phyloP scores from a whole-genome alignment of 2,329 filamentous ascomycete genomes.

The Leptodontidium sp. region DNA sequence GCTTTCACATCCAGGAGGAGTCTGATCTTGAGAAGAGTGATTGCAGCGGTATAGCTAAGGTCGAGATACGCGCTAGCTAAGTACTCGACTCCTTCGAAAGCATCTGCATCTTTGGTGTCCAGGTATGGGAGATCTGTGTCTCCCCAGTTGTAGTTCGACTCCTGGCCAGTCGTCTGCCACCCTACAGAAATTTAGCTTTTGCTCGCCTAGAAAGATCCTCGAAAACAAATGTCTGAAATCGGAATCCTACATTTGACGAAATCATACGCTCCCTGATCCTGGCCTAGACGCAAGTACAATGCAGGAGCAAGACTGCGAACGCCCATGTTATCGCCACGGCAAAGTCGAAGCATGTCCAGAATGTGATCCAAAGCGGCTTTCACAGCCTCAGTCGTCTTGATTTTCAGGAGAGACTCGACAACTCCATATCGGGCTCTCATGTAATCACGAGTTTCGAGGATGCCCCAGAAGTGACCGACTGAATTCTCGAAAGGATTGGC shows the following conservation, averaged over 20 bases:
- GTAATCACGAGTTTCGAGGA: slow-evolving; percentile 53
- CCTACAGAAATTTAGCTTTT: slow-evolving; percentile 26
- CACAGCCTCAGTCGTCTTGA: slow-evolving; percentile 49
- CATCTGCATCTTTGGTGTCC: slow-evolving; percentile 51
- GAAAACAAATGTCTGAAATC: not conserved
- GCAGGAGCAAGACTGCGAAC: slow-evolving; percentile 52
- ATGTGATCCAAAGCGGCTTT: slow-evolving; percentile 51
- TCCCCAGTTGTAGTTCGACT: slow-evolving; percentile 48
- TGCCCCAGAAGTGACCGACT: slow-evolving; percentile 54
- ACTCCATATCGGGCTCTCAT: slow-evolving; percentile 51
- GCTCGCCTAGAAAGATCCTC: not conserved
- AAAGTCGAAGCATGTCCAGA: slow-evolving; percentile 55
- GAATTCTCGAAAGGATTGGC: slow-evolving; percentile 50
- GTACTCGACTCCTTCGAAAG: slow-evolving; percentile 49
- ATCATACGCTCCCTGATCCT: slow-evolving; percentile 58
- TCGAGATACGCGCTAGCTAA: slow-evolving; percentile 28
- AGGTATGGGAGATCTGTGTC: slow-evolving; percentile 48
- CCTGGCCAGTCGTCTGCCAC: slow-evolving; percentile 47
- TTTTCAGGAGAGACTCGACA: slow-evolving; percentile 46
- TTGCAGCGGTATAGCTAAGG: slow-evolving; percentile 37
- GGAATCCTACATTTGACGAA: slow-evolving; percentile 52
- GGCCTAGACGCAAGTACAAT: slow-evolving; percentile 54
- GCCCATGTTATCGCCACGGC: slow-evolving; percentile 55
- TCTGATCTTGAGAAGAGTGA: slow-evolving; percentile 50
- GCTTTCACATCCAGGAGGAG: slow-evolving; percentile 47